Conservation (phyloP, 192 early-diverging fungal genomes). For the Dimargaris xerosporica region DNA sequence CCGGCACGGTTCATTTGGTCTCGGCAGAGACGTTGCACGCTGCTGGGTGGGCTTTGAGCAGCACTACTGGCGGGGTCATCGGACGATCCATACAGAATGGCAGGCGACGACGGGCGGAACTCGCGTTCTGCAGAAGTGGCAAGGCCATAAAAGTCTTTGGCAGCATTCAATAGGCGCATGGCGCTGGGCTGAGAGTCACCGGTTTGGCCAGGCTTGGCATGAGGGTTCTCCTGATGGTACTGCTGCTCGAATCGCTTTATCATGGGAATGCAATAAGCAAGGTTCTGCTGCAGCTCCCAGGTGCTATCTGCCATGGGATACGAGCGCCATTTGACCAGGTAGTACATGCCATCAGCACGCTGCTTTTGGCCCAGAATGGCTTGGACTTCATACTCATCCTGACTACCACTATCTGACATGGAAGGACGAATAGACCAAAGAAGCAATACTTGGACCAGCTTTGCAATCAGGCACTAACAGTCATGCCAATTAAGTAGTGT, state of each 20-base stretch:
- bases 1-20: background rate
- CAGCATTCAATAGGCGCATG: background rate
- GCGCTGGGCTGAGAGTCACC: background rate
- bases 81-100: background rate
- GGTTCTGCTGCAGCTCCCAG: background rate
- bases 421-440: too few species aligned
- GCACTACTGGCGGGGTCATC: background rate
- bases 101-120: background rate
- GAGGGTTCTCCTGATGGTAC: background rate
- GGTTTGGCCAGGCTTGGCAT: background rate
- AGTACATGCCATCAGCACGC: background rate
- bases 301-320: background rate
- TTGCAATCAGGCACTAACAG: too few species aligned
- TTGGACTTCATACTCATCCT: background rate
- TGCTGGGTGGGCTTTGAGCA: background rate
- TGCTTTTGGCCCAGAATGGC: background rate
- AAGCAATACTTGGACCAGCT: too few species aligned
- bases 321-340: conserved; percentile 6
- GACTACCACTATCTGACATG: too few species aligned
- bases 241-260: background rate
- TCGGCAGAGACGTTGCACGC: background rate
- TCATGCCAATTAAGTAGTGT: too few species aligned
- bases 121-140: background rate
- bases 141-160: background rate
- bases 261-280: background rate